Base-by-base conservation (phyloP, 768 basidiomycete species). In the Daedaleopsis nitida region DNA sequence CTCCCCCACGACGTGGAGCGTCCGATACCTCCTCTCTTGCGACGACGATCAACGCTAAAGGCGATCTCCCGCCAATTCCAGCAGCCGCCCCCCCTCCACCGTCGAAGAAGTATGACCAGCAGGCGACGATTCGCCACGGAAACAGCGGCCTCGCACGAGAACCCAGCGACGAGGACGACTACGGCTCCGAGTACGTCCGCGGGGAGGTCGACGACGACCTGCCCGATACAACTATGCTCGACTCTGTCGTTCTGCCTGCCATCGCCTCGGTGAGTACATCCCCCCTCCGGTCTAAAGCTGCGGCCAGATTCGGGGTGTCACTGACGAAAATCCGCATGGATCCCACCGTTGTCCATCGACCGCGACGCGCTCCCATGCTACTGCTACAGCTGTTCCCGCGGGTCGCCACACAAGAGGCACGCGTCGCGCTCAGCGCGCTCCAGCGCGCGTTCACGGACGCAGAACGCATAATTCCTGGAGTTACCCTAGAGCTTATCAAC, bases 221-320 rank as follows among this genome's bases (percentile, higher is more conserved):
- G 45, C 86, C 89, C 5, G 91, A 92, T 70, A 90, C 90, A 27
- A 88, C 91, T n/a, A 96, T 98, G 88, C 80, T 98, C 39, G 95
- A 97, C 69, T 94, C 94, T 3, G 96, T 99, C 34, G 88, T 98
- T 54, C 77, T 98, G 32, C 97, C 97, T 23, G 95, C 95, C n/a
- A 88, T 98, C 68, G 92, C 95, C 47, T 96, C 93, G 63, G 96
- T 98, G 66, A 74, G 89, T 78, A 1, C 23, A 21, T 6, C 45
- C 13, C 21, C 52, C n/a, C 23, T 56, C 42, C 55, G 59, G 34
- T n/a, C 32, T 35, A 45, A 7, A 42, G 45, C 35, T 49, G 19
- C 48, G 47, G 21, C 47, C 10, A 52, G 43, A 19, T 5, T 43
- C 19, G 27, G 37, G 50, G 34, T 23, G 17, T 13, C 45, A 32